These are phyloP conservation scores for Podosphaera aphanis DNA, from an alignment of 2,329 filamentous ascomycete genomes.

Conservation along the genomic window DNA sequence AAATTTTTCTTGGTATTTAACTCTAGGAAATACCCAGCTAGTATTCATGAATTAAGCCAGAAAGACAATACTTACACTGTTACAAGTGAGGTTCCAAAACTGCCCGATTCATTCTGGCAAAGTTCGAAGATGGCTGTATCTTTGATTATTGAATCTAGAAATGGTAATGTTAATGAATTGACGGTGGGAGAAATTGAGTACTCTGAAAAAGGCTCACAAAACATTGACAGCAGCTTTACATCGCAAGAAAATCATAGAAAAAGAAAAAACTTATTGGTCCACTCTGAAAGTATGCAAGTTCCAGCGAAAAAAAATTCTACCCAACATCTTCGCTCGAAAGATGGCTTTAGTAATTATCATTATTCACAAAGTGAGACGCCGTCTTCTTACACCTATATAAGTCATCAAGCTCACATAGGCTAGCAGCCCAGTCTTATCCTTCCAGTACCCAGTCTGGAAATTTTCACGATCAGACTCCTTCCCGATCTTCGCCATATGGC, in stretches of 20 bases:
- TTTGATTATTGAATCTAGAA: conserved; percentile 33
- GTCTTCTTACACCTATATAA: conserved; percentile 26
- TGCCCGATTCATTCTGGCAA: conserved; percentile 29
- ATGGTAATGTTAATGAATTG: conserved; percentile 25
- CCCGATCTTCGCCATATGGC: conserved; percentile 19
- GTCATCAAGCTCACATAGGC: conserved; percentile 22
- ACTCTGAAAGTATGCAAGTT: conserved; percentile 21
- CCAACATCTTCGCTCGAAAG: conserved; percentile 24
- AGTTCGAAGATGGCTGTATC: conserved; percentile 33
- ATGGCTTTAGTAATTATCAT: conserved; percentile 29
- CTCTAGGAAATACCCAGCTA: conserved; percentile 45
- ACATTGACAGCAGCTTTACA: conserved; percentile 13
- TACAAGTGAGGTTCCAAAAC: conserved; percentile 46
- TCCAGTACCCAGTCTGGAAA: conserved; percentile 16
- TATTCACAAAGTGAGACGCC: conserved; percentile 25
- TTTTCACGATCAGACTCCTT: conserved; percentile 16
- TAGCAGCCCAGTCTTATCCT: conserved; percentile 16
- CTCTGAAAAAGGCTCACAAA: conserved; percentile 21
- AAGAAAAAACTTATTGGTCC: conserved; percentile 30
- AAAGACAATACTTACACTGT: conserved; percentile 44
- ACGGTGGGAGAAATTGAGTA: conserved; percentile 41
- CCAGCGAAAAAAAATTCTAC: conserved; percentile 20
- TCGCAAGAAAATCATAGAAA: conserved; percentile 20
- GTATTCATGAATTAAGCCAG: conserved; percentile 36
- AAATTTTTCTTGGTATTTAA: conserved; percentile 53